Evolutionary conservation across 306 rosid species (phyloP).

Genomic region (Quercus variabilis): DNA sequence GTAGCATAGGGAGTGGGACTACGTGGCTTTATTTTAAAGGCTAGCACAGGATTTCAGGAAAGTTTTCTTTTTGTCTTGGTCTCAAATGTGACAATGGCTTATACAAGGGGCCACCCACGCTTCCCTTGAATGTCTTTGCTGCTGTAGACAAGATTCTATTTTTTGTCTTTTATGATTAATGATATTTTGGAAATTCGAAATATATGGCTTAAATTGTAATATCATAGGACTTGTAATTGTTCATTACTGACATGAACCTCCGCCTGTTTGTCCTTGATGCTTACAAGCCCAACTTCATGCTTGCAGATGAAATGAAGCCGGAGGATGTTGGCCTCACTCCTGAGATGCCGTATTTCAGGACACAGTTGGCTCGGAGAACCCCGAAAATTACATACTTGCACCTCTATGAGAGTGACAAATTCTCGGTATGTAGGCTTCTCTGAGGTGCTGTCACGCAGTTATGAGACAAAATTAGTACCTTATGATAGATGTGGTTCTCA

Average conservation of each 20-base stretch:
- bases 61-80: neutral
- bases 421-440: conserved; percentile 51
- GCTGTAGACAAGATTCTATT: neutral
- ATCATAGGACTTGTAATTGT: neutral
- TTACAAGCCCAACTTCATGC: conserved; percentile 19
- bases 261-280: conserved; percentile 3
- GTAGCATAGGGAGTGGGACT: neutral
- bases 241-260: neutral
- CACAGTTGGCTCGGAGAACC: conserved; percentile 12
- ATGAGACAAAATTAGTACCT: neutral
- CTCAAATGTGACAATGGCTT: neutral
- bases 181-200: neutral
- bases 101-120: neutral
- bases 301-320: conserved; percentile 63
- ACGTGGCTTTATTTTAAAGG: neutral
- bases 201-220: neutral
- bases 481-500: conserved; percentile 1
- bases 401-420: conserved; percentile 60
- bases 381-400: conserved; percentile 75
- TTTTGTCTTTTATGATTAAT: neutral
- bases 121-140: neutral
- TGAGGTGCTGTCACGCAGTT: neutral
- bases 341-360: conserved; percentile 56
- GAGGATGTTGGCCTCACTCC: conserved; percentile 67
- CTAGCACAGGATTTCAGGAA: neutral